Evolutionary conservation across 2,329 filamentous ascomycete species (phyloP).

Genomic region (Chaetomium strumarium): DNA sequence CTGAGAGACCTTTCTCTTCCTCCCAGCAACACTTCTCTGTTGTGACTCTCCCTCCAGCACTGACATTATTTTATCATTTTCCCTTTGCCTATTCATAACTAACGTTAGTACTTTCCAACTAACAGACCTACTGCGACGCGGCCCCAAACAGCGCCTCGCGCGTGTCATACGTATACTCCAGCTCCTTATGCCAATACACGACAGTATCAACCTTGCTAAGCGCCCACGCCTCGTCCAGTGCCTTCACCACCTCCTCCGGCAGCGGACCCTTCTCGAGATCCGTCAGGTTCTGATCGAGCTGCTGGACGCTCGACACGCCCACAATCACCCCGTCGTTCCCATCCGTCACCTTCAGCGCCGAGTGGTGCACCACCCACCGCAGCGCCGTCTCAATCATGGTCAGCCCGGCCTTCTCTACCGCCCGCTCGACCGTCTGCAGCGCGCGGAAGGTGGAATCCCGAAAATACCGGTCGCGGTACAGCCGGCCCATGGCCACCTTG

Average conservation of each 20-base stretch:
- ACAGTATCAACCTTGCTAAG: constrained; percentile 54
- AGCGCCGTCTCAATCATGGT: constrained; percentile 62
- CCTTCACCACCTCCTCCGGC: constrained; percentile 63
- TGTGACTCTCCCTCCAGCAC: neutral
- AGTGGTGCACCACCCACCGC: constrained; percentile 64
- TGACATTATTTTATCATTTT: neutral
- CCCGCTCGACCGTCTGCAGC: constrained; percentile 55
- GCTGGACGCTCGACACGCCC: constrained; percentile 43
- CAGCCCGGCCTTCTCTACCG: constrained; percentile 56
- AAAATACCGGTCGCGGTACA: constrained; percentile 62
- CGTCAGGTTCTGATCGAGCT: constrained; percentile 45
- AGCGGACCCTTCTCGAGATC: constrained; percentile 56
- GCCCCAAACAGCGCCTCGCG: constrained; percentile 51
- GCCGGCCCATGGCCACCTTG: constrained; percentile 32
- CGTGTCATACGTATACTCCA: constrained; percentile 63
- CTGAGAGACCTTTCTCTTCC: too few species aligned
- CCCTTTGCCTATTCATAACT: too few species aligned
- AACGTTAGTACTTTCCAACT: too few species aligned
- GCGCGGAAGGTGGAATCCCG: constrained; percentile 53
- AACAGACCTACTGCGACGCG: constrained; percentile 33
- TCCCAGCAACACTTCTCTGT: too few species aligned
- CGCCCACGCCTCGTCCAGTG: constrained; percentile 71
- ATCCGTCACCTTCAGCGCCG: constrained; percentile 38
- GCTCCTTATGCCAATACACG: constrained; percentile 52
- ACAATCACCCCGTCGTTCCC: constrained; percentile 44